Evolutionary conservation across 2,329 filamentous ascomycete species (phyloP).

Genomic region (Metarhizium rileyi): DNA sequence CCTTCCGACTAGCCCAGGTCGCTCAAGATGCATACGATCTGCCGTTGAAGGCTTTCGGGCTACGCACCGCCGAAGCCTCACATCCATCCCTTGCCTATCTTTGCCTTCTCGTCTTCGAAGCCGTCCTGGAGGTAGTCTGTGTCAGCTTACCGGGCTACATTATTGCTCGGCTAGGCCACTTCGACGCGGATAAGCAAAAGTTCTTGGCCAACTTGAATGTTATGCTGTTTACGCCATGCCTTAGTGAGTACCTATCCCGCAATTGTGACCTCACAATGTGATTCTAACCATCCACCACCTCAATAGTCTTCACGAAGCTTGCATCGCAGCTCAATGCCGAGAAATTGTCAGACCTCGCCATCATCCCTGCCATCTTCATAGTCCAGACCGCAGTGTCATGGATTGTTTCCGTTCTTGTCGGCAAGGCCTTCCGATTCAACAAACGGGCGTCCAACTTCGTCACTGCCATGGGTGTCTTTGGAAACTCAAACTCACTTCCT

Average conservation of each 20-base stretch:
- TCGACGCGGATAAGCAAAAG: conserved; percentile 92
- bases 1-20: conserved; percentile 32
- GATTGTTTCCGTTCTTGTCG: conserved; percentile 59
- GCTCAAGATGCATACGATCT: conserved; percentile 30
- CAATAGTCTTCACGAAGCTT: conserved; percentile 85
- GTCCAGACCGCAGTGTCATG: conserved; percentile 85
- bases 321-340: conserved; percentile 88
- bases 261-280: background rate
- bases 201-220: conserved; percentile 95
- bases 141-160: conserved; percentile 92
- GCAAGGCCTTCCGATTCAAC: conserved; percentile 68
- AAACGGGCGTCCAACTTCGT: conserved; percentile 89
- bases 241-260: conserved; percentile 53
- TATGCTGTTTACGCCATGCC: conserved; percentile 89
- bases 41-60: conserved; percentile 28
- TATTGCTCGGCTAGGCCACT: conserved; percentile 80
- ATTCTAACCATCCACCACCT: background rate
- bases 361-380: conserved; percentile 91
- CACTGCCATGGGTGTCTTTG: conserved; percentile 93
- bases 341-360: conserved; percentile 78
- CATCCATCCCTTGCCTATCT: conserved; percentile 62
- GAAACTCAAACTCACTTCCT: conserved; percentile 94
- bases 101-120: conserved; percentile 80
- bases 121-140: conserved; percentile 89
- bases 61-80: conserved; percentile 33